Base-by-base conservation (phyloP, 2,329 filamentous ascomycete species). In the Paracoccidioides lutzii region DNA sequence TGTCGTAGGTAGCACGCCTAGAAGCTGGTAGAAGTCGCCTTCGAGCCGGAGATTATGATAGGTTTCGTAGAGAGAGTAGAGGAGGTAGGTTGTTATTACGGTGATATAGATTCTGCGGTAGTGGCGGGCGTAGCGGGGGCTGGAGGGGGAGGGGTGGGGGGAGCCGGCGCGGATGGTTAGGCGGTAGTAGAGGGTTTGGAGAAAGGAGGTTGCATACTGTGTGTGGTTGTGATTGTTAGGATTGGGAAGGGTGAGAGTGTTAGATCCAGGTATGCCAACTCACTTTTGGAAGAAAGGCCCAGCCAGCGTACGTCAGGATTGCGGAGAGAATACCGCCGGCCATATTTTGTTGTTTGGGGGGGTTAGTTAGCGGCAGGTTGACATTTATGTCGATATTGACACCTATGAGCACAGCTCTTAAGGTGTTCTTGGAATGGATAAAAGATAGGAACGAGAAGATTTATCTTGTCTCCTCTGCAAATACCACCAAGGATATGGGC, bases 41-140 rank as follows among this genome's bases (percentile, higher is more conserved):
- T 78, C 75, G 46, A 78, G 75, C 59, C 82, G 85, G 33, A 95
- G 78, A 60, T 88, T 83, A 74, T 87, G 83, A 77, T 95, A 88
- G 65, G 89, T 86, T 73, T 97, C 91, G 74, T 90, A 93, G 64
- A 97, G 82, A 49, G 90, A 95, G 77, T 95, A 96, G 61, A 85
- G 73, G 41, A 97, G 87, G 74, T 97, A 98, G 58, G 81, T 74
- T 51, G 85, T 76, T 52, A 97, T 85, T 65, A 97, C 88, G 62
- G 85, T 76, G 66, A 91, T 85, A 69, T 93, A 84, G 68, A 96
- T 91, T 63, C 83, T 81, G 57, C 87, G 86, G 58, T 89, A 85
- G 74, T 97, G 88, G 56, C 79, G 78, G 60, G 79, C 76, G 69
- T 81, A 88, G 61, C 83, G 83, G 2, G 82, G 78, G n/a, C 79